These are phyloP conservation scores for Aphelidium insulamus DNA, from an alignment of 371 early-diverging fungal genomes.

Conservation along the genomic window DNA sequence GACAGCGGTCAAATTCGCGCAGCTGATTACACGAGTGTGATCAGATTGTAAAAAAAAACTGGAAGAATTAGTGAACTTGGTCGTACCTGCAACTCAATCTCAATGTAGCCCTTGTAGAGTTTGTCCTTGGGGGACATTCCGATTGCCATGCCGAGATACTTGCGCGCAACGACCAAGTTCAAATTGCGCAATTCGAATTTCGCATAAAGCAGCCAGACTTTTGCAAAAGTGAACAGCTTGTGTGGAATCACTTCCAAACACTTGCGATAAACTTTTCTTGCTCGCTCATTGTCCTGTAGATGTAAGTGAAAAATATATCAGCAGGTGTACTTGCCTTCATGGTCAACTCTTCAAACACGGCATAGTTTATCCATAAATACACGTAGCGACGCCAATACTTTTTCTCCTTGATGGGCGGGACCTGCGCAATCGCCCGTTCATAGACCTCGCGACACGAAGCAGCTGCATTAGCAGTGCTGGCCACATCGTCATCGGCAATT, in stretches of 20 bases:
- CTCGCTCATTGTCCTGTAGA: constrained; percentile 44
- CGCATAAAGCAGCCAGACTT: constrained; percentile 82
- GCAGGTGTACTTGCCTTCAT: constrained; percentile 23
- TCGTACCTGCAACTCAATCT: constrained; percentile 55
- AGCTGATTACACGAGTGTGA: constrained; percentile 14
- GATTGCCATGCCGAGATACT: constrained; percentile 58
- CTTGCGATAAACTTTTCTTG: constrained; percentile 61
- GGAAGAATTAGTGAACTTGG: neutral
- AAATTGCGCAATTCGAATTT: constrained; percentile 67
- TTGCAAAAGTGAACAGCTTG: constrained; percentile 80
- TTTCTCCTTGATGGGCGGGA: constrained; percentile 71
- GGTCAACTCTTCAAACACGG: constrained; percentile 77
- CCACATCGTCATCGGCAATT: no score
- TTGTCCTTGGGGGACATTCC: constrained; percentile 58
- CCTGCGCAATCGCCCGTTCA: constrained; percentile 78
- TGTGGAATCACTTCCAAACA: constrained; percentile 79
- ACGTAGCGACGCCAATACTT: constrained; percentile 87
- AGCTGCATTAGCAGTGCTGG: constrained; percentile 38
- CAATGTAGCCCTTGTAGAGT: constrained; percentile 87
- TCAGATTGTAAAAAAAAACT: neutral
- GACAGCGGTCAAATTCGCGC: constrained; percentile 81
- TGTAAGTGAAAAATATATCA: neutral
- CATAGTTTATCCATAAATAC: constrained; percentile 94
- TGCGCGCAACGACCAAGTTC: constrained; percentile 53
- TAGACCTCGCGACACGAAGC: constrained; percentile 72